Evolutionary conservation across 306 rosid genomes (phyloP).

Genomic region (Cyclanthera cordifolia): DNA sequence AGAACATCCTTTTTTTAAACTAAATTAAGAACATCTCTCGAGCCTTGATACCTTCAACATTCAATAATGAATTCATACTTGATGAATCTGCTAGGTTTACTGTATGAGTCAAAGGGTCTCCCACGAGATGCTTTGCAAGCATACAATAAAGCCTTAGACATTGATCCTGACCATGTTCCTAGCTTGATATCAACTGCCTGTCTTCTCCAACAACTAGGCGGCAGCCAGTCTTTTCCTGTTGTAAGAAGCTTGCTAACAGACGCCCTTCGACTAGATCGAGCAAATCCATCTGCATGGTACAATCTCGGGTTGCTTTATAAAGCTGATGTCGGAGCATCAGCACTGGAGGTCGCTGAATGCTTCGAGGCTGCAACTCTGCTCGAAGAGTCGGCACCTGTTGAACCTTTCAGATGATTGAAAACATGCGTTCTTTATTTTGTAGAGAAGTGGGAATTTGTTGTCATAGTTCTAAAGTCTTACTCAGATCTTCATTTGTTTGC

Average conservation of each 20-base stretch:
- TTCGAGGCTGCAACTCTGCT: conserved; percentile 69
- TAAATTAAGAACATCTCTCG: background rate
- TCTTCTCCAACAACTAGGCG: conserved; percentile 50
- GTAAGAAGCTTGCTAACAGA: conserved; percentile 74
- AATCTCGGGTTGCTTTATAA: conserved; percentile 77
- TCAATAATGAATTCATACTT: background rate
- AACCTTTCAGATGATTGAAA: conserved; percentile 51
- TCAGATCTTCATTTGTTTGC: background rate
- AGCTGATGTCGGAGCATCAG: conserved; percentile 39
- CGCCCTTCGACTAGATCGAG: conserved; percentile 62
- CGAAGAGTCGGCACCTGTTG: conserved; percentile 72
- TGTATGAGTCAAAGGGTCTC: conserved; percentile 57
- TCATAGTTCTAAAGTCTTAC: background rate
- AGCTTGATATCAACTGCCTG: conserved; percentile 81
- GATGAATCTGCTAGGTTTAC: conserved; percentile 39
- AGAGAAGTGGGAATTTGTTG: background rate
- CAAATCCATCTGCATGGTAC: conserved; percentile 73
- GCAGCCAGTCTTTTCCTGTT: conserved; percentile 52
- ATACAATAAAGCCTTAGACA: conserved; percentile 59
- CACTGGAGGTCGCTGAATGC: conserved; percentile 59
- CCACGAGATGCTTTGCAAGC: conserved; percentile 62
- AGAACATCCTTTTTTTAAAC: background rate
- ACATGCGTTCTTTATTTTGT: background rate
- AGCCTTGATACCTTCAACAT: background rate
- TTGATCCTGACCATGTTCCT: conserved; percentile 56